phyloP scores from a whole-genome alignment of 106 monocot species.

The Allium fistulosum region DNA sequence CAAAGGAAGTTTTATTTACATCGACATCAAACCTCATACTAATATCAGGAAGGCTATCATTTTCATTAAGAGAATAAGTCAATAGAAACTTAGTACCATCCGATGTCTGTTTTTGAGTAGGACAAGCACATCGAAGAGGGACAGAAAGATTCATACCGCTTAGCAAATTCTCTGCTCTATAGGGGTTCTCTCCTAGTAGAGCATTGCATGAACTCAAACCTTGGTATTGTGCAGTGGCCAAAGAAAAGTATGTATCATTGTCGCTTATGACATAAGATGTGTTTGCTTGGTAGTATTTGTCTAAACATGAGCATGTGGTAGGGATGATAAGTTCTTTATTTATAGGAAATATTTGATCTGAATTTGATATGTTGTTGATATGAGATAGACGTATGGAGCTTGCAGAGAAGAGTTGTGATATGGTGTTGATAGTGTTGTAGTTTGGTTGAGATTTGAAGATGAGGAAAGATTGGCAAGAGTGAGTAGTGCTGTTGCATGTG shows the following conservation, averaged over 20 bases:
- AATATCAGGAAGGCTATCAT: slow-evolving; percentile 1
- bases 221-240: slow-evolving; percentile 38
- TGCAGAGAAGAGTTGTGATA: slow-evolving; percentile 29
- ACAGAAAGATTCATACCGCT: slow-evolving; percentile 8
- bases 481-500: slow-evolving; percentile 23
- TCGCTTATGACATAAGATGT: slow-evolving; percentile 15
- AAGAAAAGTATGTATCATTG: slow-evolving; percentile 15
- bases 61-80: slow-evolving; percentile 10
- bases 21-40: slow-evolving; percentile 16
- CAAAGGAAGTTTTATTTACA: background rate
- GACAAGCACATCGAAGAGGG: slow-evolving; percentile 30
- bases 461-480: slow-evolving; percentile 31
- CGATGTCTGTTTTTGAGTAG: slow-evolving; percentile 10
- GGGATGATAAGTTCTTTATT: slow-evolving; percentile 32
- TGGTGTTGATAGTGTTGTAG: slow-evolving; percentile 10
- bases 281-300: slow-evolving; percentile 32
- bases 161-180: background rate
- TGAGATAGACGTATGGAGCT: slow-evolving; percentile 18
- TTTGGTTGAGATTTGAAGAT: slow-evolving; percentile 23
- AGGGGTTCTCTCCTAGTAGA: slow-evolving; percentile 17
- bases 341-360: slow-evolving; percentile 2
- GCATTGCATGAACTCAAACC: slow-evolving; percentile 47
- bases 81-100: slow-evolving; percentile 19
- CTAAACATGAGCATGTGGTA: slow-evolving; percentile 45
- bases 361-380: slow-evolving; percentile 12